phyloP scores from a whole-genome alignment of 805 yeast genomes.

The Hanseniaspora lachancei region DNA sequence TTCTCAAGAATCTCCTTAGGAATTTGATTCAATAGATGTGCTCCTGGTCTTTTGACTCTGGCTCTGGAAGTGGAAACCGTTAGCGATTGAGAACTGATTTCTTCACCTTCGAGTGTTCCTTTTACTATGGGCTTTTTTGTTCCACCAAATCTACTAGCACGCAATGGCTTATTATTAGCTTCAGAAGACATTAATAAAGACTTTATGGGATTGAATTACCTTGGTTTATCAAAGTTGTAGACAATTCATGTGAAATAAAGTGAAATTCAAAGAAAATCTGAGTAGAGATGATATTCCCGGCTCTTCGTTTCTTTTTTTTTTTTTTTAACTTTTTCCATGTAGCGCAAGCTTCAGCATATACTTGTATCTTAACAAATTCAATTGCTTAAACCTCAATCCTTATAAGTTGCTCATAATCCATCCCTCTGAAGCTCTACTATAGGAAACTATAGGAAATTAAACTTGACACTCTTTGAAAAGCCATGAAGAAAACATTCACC shows the following conservation, averaged over 20 bases:
- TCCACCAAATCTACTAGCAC: constrained; percentile 47
- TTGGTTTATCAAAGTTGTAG: no score
- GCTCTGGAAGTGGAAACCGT: constrained; percentile 23
- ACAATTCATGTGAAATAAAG: no score
- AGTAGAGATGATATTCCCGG: neutral
- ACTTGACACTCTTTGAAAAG: no score
- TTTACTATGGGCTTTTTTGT: constrained; percentile 18
- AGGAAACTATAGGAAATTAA: no score
- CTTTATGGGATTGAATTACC: no score
- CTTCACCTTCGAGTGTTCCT: constrained; percentile 20
- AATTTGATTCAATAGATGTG: constrained; percentile 50
- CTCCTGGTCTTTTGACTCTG: constrained; percentile 38
- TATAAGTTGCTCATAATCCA: no score
- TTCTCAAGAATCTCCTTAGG: constrained; percentile 77
- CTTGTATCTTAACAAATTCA: no score
- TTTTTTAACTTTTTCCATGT: neutral
- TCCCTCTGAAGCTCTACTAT: no score
- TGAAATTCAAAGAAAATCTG: neutral
- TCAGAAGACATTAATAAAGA: neutral
- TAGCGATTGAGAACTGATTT: constrained; percentile 20
- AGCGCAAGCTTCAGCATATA: no score
- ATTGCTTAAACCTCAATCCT: no score
- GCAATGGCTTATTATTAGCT: constrained; percentile 17
- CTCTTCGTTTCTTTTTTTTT: no score
- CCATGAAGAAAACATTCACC: no score